Evolutionary conservation across 352 stramenopile genomes (phyloP), one percentile per base, ranked within the genome.

Genomic region (Phytophthora tentaculata): DNA sequence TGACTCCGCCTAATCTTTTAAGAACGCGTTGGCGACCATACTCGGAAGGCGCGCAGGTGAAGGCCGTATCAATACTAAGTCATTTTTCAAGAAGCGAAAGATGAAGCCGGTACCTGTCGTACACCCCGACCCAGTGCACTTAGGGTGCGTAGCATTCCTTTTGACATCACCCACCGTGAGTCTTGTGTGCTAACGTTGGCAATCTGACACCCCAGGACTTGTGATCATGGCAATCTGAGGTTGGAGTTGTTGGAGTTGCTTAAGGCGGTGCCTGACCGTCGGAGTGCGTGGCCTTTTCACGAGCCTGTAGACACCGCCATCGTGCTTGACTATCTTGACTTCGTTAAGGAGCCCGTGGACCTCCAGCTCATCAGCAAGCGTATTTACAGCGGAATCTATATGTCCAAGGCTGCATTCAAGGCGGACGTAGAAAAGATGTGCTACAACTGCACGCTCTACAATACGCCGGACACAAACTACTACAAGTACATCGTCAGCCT

Each of bases 401-500:
- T 94, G 29, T 96, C 84, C 13, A 98, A 97, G 60, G 71, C 92
- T 47, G 89, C 89, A 60, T 86, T 99, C 53, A 94, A 97, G 66
- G 81, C 85, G 9, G 97, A 99, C 61, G 74, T 32, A 32, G 28
- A 32, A 8, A 89, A 92, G 44, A 99, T 99, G 95, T 97, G 95
- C 61, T 86, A 97, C 70, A 99, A 99, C 78, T 99, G 97, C 79
- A 98, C 92, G 64, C 69, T 85, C 16, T 99, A 99, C 89, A 99
- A 99, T 83, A 92, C 88, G 17, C 83, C 88, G 54, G 90, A 91
- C 17, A 98, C 93, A 64, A 99, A 98, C 75, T 98, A 98, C 75
- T 98, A 98, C 78, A 98, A 96, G 87, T 98, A 93, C 54, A 79
- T 85, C 16, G 8, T 5, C 28, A 53, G 8, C 14, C 17, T 39